Evolutionary conservation across 352 stramenopile genomes (phyloP), one percentile per base, ranked within the genome.

Genomic region (Phytophthora vignae): DNA sequence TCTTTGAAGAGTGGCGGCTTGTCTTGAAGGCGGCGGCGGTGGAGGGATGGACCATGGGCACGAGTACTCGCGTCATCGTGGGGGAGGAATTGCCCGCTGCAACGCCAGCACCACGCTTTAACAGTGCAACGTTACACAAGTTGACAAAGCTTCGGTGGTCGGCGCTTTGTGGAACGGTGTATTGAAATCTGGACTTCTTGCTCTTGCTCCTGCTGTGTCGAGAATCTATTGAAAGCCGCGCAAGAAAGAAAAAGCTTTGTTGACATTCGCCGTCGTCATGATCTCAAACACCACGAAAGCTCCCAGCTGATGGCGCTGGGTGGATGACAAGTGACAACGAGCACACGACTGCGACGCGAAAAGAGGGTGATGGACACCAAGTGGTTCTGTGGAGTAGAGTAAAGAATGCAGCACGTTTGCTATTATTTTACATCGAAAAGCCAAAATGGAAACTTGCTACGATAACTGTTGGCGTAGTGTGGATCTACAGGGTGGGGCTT

Each of bases 341-440:
- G 38, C 38, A 46, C 38, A n/a, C 38, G 38, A 46, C 42, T 40
- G 33, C 33, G 14, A 19, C 12, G 15, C 11, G 40, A 44, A 25
- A 25, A 57, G 11, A 57, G 25, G 25, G 42, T 15, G 25, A 22
- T n/a, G 6, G 19, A 29, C 22, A 49, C 55, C 12, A 21, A 48
- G 40, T 48, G 14, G 4, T 31, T 31, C 27, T 31, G 27, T 31
- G 27, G 27, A 31, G 38, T 49, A 25, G 36, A 22, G n/a, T 33
- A 48, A 48, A 33, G 67, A 73, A 79, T 74, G 68, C 61, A 72
- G 46, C 42, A 71, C 59, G 69, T 60, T 76, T 44, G 68, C 58
- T 76, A 70, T 74, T 79, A 79, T 79, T 79, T 79, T 79, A 79
- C 73, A 79, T 14, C 62, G 71, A 38, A 78, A 74, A 72, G 54